phyloP scores from a whole-genome alignment of 208 protist genomes.

The Leptomonas pyrrhocoris region DNA sequence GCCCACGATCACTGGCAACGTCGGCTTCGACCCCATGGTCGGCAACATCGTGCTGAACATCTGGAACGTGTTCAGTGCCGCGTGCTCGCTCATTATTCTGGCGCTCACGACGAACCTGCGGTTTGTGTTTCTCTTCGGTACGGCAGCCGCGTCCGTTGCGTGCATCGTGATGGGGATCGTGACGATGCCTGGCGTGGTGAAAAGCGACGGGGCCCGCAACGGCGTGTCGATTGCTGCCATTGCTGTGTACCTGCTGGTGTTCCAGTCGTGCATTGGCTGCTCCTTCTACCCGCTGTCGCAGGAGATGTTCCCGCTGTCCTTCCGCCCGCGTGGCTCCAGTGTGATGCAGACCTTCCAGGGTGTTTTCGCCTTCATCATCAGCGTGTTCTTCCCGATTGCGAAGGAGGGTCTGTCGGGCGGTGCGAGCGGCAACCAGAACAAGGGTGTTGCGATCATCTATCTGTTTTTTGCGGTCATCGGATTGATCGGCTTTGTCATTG shows the following conservation, averaged over 20 bases:
- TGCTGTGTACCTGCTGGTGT: constrained; percentile 72
- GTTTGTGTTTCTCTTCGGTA: constrained; percentile 57
- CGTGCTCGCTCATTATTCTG: constrained; percentile 62
- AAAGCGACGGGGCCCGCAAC: constrained; percentile 45
- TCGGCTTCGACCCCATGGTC: constrained; percentile 58
- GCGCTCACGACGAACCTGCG: constrained; percentile 60
- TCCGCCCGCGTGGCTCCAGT: constrained; percentile 64
- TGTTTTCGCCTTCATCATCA: constrained; percentile 86
- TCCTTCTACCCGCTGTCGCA: constrained; percentile 82
- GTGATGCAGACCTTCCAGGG: constrained; percentile 71
- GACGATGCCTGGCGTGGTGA: constrained; percentile 64
- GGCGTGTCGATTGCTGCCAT: constrained; percentile 75
- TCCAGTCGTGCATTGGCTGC: constrained; percentile 72
- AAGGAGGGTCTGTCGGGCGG: constrained; percentile 74
- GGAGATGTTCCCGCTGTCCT: constrained; percentile 77
- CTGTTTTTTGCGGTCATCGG: constrained; percentile 80
- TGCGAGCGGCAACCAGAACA: constrained; percentile 73
- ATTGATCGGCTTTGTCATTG: constrained; percentile 67
- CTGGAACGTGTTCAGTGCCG: constrained; percentile 83
- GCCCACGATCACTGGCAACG: constrained; percentile 67
- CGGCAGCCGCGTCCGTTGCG: constrained; percentile 46
- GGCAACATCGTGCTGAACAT: constrained; percentile 82
- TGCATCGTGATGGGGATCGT: constrained; percentile 76
- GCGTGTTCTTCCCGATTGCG: constrained; percentile 79
- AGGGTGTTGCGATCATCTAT: constrained; percentile 80